Evolutionary conservation across 768 basidiomycete species (phyloP), one percentile per base, ranked within the genome.

Genomic region (Pisolithus albus): DNA sequence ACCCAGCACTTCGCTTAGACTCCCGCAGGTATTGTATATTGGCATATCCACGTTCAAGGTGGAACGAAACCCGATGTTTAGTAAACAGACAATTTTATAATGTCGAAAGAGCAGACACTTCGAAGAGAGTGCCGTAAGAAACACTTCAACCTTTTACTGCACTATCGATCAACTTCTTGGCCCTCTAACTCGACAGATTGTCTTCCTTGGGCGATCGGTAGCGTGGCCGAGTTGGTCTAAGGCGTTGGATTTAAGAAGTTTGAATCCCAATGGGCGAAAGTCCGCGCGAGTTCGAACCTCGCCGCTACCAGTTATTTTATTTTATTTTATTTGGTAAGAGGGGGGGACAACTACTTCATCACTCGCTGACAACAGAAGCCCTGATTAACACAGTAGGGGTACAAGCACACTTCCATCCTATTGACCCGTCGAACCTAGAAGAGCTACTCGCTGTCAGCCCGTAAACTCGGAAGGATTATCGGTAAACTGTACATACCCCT

Each of bases 281-380:
- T 75, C 83, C 84, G 84, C 86, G 85, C 83, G 86, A 86, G 86
- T 88, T 87, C 84, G 85, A 87, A 84, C 82, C 86, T 86, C 85
- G 83, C 86, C 80, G 82, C 81, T 82, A 82, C 83, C 84, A 34
- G 0, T 8, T 8, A 23, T 47, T 49, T 52, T 62, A n/a, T 30
- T 45, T 28, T 45, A 2, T 59, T 59, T 53, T 61, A 34, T 24
- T 30, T 24, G 21, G 21, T n/a, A n/a, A n/a, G n/a, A n/a, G 21
- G 21, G 21, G 21, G 21, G 4, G 21, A 23, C 13, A 41, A n/a
- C 50, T 28, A 15, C 21, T 41, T 7, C 21, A 19, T 43, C 10
- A 32, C 21, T 38, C 46, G 34, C 5, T 15, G 13, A 34, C 11
- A 15, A 15, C 34, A 34, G 34, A 15, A 34, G 5, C 11, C 34